Evolutionary conservation across 371 early-diverging fungal species (phyloP).

Genomic region (Umbelopsis sp.): DNA sequence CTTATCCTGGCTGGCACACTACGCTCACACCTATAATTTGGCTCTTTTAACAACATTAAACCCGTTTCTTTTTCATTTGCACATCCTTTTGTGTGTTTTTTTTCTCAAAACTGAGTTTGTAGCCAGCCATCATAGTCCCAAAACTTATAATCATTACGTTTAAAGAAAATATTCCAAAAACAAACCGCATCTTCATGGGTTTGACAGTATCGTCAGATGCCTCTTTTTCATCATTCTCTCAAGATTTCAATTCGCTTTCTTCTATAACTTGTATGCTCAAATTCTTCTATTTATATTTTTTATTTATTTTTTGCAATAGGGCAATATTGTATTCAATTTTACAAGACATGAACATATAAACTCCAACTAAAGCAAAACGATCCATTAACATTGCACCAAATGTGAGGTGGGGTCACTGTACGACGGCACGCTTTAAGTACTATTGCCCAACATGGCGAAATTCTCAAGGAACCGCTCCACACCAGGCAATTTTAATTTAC

Average conservation of each 20-base stretch:
- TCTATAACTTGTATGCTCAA: too few relatives aligned
- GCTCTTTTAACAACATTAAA: background rate
- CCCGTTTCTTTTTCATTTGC: background rate
- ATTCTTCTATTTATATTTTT: background rate
- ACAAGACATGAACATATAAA: background rate
- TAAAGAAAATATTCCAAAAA: too few relatives aligned
- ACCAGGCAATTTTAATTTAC: background rate
- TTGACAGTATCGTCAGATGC: too few relatives aligned
- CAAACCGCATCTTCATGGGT: too few relatives aligned
- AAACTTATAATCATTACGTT: background rate
- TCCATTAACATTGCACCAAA: too few relatives aligned
- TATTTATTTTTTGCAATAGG: background rate
- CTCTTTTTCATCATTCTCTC: too few relatives aligned
- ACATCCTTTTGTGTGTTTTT: too few relatives aligned
- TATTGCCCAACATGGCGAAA: constrained; percentile 6
- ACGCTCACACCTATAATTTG: background rate
- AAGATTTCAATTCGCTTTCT: too few relatives aligned
- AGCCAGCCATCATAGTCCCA: background rate
- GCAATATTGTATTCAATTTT: background rate
- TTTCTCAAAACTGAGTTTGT: too few relatives aligned
- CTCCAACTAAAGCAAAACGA: background rate
- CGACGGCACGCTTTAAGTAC: background rate
- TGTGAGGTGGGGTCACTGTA: background rate
- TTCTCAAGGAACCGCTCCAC: background rate
- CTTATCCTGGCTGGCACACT: background rate